Base-by-base conservation (phyloP, 345 rosid species). In the Clarkia xantiana region DNA sequence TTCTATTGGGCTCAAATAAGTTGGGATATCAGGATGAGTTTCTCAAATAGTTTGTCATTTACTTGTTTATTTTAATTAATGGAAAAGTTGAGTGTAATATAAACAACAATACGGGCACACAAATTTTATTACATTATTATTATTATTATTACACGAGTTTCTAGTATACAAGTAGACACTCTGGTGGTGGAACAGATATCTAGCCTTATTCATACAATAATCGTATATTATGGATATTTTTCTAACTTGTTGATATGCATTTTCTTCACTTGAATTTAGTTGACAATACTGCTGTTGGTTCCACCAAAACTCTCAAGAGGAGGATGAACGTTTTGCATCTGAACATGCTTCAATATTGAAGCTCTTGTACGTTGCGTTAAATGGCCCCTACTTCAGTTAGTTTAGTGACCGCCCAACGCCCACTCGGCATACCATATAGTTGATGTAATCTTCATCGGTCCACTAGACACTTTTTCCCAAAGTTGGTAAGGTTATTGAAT, bases 281-380 rank as follows among this genome's bases (percentile, higher is more conserved):
- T 45, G 17, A 78, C 77, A 61, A 4, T 47, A 67, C 6, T 63
- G 64, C 42, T 22, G 9, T 2, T 34, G 2, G 56, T 84, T 84
- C 94, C 97, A 81, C 94, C 86, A 76, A 46, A 73, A 71, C 10
- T 45, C 43, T 0, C n/a, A n/a, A n/a, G 72, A 52, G 20, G 76
- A 56, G 47, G 40, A 46, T 36, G 81, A 76, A 12, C 1, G 11
- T 41, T 12, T 41, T 14, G 9, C 14, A 12, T 9, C 3, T 12
- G 44, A 41, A 14, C 44, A 41, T 14, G 14, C 44, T 2, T 41
- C 44, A 41, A 2, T 41, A 14, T 9, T 14, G 44, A 41, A 41
- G 11, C 44, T 14, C n/a, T 14, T 41, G 9, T 41, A 41, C 11
- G 44, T 10, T 10, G 44, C 44, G 1, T 10, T 14, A 14, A 41